Evolutionary conservation across 2,329 filamentous ascomycete species (phyloP).

Genomic region (Grosmannia huntii): DNA sequence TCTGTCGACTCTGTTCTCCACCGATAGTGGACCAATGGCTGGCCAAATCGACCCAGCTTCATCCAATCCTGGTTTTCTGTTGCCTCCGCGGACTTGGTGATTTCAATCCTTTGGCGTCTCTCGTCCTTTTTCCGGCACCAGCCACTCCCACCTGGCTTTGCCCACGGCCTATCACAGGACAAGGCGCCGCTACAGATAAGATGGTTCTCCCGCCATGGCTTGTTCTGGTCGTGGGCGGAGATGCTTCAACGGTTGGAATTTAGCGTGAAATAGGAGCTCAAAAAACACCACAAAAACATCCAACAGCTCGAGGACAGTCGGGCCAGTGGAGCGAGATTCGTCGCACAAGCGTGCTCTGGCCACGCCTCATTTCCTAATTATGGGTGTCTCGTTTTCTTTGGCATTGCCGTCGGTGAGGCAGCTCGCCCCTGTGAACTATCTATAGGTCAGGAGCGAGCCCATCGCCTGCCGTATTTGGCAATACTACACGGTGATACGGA

Average conservation of each 20-base stretch:
- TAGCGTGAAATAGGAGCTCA: background rate
- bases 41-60: background rate
- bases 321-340: background rate
- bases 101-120: background rate
- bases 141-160: background rate
- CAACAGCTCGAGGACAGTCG: background rate
- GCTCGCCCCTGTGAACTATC: background rate
- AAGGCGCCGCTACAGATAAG: background rate
- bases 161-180: background rate
- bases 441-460: background rate
- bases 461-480: background rate
- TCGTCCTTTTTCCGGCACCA: background rate
- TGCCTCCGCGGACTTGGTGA: background rate
- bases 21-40: background rate
- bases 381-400: background rate
- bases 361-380: background rate
- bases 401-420: background rate
- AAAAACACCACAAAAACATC: background rate
- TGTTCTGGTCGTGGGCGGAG: constrained; percentile 10
- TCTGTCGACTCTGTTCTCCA: background rate
- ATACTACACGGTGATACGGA: background rate
- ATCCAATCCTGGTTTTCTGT: background rate
- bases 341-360: background rate
- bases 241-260: constrained; percentile 9
- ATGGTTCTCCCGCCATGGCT: background rate